These are phyloP conservation scores for Dendrobium officinale DNA, from an alignment of 106 monocot species.

Conservation along the genomic window DNA sequence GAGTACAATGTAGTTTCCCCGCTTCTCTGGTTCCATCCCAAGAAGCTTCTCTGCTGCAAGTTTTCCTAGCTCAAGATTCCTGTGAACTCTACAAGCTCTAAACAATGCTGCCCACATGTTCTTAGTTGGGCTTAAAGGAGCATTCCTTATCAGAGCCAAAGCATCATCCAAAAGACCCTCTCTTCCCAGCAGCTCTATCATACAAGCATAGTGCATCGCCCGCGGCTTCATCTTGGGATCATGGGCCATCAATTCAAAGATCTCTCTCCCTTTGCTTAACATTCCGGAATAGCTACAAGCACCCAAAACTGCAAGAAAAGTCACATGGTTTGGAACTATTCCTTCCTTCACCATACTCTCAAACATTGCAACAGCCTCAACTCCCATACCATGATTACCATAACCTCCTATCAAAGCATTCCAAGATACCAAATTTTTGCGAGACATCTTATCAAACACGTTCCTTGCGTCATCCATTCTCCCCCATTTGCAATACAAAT, in stretches of 20 bases:
- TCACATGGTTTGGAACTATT: conserved; percentile 72
- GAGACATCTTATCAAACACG: conserved; percentile 75
- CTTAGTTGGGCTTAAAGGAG: conserved; percentile 57
- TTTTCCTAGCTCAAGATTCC: conserved; percentile 65
- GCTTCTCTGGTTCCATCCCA: conserved; percentile 69
- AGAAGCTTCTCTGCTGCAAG: conserved; percentile 74
- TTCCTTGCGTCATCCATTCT: conserved; percentile 74
- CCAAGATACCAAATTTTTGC: conserved; percentile 78
- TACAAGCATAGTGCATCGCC: conserved; percentile 85
- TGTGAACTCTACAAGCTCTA: conserved; percentile 82
- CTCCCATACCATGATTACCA: conserved; percentile 64
- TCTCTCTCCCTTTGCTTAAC: conserved; percentile 52
- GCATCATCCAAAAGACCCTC: conserved; percentile 78
- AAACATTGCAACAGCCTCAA: conserved; percentile 52
- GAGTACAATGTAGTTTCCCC: conserved; percentile 76
- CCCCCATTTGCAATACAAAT: conserved; percentile 92
- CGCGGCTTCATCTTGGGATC: conserved; percentile 46
- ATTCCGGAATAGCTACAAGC: conserved; percentile 71
- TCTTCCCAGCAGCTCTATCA: conserved; percentile 80
- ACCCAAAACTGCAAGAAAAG: conserved; percentile 68
- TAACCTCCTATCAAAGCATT: conserved; percentile 92
- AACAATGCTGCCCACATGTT: conserved; percentile 97
- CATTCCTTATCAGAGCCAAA: conserved; percentile 49
- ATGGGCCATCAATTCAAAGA: conserved; percentile 57
- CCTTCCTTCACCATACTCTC: conserved; percentile 54